Evolutionary conservation across 345 rosid species (phyloP).

Genomic region (Rubroshorea leprosula): DNA sequence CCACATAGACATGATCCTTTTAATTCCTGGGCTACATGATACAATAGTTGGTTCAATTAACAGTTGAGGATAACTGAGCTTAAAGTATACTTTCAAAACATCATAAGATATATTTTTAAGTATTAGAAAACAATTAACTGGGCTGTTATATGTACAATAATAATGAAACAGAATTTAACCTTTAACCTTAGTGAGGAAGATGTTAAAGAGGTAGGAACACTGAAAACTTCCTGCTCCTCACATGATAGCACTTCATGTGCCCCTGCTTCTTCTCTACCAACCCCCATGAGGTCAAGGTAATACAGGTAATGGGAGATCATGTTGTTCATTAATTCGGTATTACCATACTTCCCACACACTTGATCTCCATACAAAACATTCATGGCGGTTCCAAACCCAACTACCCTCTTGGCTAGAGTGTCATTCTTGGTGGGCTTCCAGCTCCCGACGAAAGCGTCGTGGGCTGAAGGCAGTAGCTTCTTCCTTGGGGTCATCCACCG

Average conservation of each 20-base stretch:
- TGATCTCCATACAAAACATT: constrained; percentile 71
- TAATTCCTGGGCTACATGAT: too few species aligned
- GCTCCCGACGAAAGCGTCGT: constrained; percentile 61
- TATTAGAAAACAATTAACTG: too few species aligned
- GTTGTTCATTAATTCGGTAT: constrained; percentile 68
- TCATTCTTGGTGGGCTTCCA: constrained; percentile 90
- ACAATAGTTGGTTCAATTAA: too few species aligned
- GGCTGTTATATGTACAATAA: too few species aligned
- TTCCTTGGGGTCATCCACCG: constrained; percentile 86
- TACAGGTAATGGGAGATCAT: constrained; percentile 62
- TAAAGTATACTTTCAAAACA: too few species aligned
- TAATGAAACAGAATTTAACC: too few species aligned
- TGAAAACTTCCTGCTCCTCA: constrained; percentile 63
- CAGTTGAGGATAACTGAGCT: too few species aligned
- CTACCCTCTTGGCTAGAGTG: constrained; percentile 58
- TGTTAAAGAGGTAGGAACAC: constrained; percentile 25
- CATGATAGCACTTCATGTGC: constrained; percentile 68
- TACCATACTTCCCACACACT: constrained; percentile 50
- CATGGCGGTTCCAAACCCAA: constrained; percentile 78
- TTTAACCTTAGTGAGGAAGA: too few species aligned
- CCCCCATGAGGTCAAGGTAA: constrained; percentile 79
- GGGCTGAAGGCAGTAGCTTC: constrained; percentile 74
- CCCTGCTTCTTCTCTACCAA: constrained; percentile 88
- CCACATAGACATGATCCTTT: too few species aligned
- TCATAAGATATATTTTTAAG: too few species aligned